Evolutionary conservation across 495 filamentous ascomycete genomes (phyloP), one percentile per base, ranked within the genome.

Genomic region (Lophiotrema nucula): DNA sequence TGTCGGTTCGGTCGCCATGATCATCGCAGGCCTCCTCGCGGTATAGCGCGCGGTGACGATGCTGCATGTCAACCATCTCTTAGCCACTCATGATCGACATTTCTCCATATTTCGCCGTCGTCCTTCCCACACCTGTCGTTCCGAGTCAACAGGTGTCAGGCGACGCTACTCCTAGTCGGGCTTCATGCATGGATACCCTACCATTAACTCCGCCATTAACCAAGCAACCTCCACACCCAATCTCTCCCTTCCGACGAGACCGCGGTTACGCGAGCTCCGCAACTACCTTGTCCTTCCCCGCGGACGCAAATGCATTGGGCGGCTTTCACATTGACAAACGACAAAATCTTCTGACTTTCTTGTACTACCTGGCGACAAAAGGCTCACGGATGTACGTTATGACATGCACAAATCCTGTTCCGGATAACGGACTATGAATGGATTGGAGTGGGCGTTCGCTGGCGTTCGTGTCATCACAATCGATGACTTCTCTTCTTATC

Each of bases 141-240:
- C 35, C 5, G 11, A 26, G 44, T n/a, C 2, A n/a, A 46, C 38
- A 24, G 19, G 33, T 25, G 58, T 57, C 60, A 63, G 53, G 53
- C 58, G 60, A 63, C 49, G 41, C 45, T 19, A 21, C 46, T 38
- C 3, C 41, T 39, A 5, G 16, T 50, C 39, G 31, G n/a, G 22
- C 39, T 47, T 55, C 48, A 63, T 63, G 60, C 60, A 63, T 63
- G 46, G 53, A 63, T 63, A 63, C 60, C 60, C 47, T 58, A 63
- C 60, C 60, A 47, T 35, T 63, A 57, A 55, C 27, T 11, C 46
- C 1, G 21, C 51, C 37, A 43, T 43, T 57, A 53, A 16, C 21
- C 59, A 8, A 50, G 23, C 48, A 31, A 39, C 45, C 54, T 28
- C 15, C 41, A 18, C 47, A 4, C 21, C 35, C 18, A 47, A n/a